Conservation (phyloP, 2,329 filamentous ascomycete genomes). For the Arthrobotrys sinensis region DNA sequence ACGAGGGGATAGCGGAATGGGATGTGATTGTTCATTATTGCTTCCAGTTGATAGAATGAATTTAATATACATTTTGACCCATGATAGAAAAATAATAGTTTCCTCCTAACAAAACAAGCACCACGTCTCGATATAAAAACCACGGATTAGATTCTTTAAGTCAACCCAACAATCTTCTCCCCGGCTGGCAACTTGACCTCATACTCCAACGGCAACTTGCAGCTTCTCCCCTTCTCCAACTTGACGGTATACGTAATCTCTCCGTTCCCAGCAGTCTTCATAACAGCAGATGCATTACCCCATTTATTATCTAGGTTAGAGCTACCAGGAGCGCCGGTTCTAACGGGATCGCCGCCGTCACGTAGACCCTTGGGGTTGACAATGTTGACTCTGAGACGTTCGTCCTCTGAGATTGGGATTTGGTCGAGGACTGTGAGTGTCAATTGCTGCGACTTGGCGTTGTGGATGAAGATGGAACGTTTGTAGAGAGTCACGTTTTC, state of each 20-base stretch:
- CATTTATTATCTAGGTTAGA: constrained; percentile 68
- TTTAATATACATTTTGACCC: constrained; percentile 14
- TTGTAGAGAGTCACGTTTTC: constrained; percentile 62
- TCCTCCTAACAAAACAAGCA: no score
- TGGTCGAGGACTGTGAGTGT: constrained; percentile 74
- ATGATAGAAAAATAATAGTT: background rate
- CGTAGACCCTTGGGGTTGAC: constrained; percentile 71
- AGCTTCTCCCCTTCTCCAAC: constrained; percentile 74
- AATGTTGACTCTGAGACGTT: constrained; percentile 72
- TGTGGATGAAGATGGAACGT: constrained; percentile 62
- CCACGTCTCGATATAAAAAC: no score
- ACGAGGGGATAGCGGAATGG: no score
- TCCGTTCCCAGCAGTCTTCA: constrained; percentile 73
- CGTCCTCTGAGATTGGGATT: constrained; percentile 76
- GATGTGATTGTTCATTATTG: background rate
- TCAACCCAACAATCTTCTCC: constrained; percentile 67
- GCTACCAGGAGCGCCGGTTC: constrained; percentile 65
- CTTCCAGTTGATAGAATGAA: background rate
- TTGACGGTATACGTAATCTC: constrained; percentile 70
- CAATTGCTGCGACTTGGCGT: constrained; percentile 66
- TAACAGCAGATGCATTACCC: constrained; percentile 72
- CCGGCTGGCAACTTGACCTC: constrained; percentile 73
- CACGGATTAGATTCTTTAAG: constrained; percentile 4
- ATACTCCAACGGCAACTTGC: constrained; percentile 76
- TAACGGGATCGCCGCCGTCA: constrained; percentile 67